These are phyloP conservation scores for Clavispora fructus DNA, from an alignment of 805 yeast species.

Conservation along the genomic window DNA sequence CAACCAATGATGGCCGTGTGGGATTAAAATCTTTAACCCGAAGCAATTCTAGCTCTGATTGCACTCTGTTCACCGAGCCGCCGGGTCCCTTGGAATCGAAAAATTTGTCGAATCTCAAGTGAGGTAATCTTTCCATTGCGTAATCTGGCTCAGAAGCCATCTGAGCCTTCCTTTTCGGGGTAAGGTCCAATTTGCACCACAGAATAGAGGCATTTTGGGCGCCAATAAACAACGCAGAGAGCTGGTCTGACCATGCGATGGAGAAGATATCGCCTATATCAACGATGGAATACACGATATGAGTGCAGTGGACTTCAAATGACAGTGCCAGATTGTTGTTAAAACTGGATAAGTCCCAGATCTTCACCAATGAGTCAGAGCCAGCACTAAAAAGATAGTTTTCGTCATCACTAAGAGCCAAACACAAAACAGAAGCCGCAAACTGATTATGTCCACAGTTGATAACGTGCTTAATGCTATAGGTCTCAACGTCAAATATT, in stretches of 20 bases:
- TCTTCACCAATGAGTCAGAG: slow-evolving; percentile 81
- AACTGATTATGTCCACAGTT: slow-evolving; percentile 46
- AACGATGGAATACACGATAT: slow-evolving; percentile 74
- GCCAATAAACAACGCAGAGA: slow-evolving; percentile 71
- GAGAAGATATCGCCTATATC: slow-evolving; percentile 95
- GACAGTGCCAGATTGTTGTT: slow-evolving; percentile 7
- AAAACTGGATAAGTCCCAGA: slow-evolving; percentile 60
- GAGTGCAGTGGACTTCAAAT: slow-evolving; percentile 32
- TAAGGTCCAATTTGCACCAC: slow-evolving; percentile 47
- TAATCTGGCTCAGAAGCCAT: not conserved
- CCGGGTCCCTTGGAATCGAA: slow-evolving; percentile 90
- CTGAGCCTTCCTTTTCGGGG: not conserved
- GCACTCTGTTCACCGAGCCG: slow-evolving; percentile 39
- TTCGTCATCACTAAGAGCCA: slow-evolving; percentile 52
- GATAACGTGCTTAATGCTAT: slow-evolving; percentile 47
- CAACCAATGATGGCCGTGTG: slow-evolving; percentile 39
- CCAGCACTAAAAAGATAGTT: slow-evolving; percentile 75
- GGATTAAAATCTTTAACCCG: slow-evolving; percentile 2
- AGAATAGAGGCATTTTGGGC: slow-evolving; percentile 88
- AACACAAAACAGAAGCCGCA: slow-evolving; percentile 67
- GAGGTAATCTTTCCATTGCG: slow-evolving; percentile 33
- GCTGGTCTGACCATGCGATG: slow-evolving; percentile 57
- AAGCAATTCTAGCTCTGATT: slow-evolving; percentile 21
- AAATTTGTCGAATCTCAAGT: slow-evolving; percentile 71
- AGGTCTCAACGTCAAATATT: slow-evolving; percentile 63